Conservation (phyloP, 352 stramenopile genomes). For the Phytophthora idaei region DNA sequence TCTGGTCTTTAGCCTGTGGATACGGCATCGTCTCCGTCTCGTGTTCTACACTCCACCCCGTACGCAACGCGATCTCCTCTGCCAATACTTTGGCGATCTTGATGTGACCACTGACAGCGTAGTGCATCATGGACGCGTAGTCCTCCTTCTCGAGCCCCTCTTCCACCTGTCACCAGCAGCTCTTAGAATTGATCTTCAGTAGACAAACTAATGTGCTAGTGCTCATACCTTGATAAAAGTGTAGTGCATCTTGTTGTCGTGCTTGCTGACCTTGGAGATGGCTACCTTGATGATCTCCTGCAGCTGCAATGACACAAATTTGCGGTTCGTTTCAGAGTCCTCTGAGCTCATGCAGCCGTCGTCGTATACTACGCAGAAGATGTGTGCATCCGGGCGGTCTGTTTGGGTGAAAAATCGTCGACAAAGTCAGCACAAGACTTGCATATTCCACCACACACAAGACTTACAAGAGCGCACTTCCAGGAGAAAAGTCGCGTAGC, state of each 20-base stretch:
- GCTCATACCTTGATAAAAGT: conserved; percentile 71
- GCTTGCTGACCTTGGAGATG: conserved; percentile 77
- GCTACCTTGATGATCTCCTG: conserved; percentile 89
- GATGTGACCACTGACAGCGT: conserved; percentile 80
- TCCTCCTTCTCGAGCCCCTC: conserved; percentile 68
- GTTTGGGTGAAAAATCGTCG: background rate
- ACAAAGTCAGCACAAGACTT: background rate
- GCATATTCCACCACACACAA: background rate
- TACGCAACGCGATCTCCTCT: conserved; percentile 72
- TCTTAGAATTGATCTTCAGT: background rate
- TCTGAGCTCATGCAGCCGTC: conserved; percentile 84
- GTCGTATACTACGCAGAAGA: conserved; percentile 88
- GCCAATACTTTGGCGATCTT: conserved; percentile 81
- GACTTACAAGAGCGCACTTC: conserved; percentile 81
- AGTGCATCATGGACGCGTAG: conserved; percentile 85
- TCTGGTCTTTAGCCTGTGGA: conserved; percentile 79
- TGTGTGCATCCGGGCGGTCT: conserved; percentile 84
- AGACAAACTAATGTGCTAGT: background rate
- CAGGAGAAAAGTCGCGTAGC: conserved; percentile 71
- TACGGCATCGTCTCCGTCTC: conserved; percentile 73
- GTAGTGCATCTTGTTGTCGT: conserved; percentile 86
- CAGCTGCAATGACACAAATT: conserved; percentile 77
- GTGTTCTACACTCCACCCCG: conserved; percentile 64
- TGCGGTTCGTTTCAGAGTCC: conserved; percentile 74
- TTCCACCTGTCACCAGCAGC: conserved; percentile 47